Percentiles rank a stretch among this genome's conserved stretches.
phyloP scores from a whole-genome alignment of 169 alveolate species.

The Babesia ovis region DNA sequence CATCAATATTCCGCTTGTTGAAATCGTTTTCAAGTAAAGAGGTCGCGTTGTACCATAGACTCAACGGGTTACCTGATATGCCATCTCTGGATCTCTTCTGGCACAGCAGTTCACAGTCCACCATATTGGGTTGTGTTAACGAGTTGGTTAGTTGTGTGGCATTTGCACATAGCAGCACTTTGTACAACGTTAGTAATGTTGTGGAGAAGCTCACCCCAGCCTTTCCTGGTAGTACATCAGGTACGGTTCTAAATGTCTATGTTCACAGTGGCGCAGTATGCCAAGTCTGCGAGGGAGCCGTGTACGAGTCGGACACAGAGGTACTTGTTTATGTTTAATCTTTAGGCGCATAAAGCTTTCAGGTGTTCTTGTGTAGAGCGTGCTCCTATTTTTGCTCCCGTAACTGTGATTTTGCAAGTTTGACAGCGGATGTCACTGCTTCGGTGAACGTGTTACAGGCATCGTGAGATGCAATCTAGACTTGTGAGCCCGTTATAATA shows the following conservation, averaged over 20 bases:
- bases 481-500: background rate
- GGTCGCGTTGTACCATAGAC: constrained; percentile 42
- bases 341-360: background rate
- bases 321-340: background rate
- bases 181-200: constrained; percentile 47
- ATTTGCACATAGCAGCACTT: constrained; percentile 30
- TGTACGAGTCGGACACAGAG: constrained; percentile 46
- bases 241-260: background rate
- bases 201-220: constrained; percentile 41
- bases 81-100: constrained; percentile 23
- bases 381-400: constrained; percentile 20
- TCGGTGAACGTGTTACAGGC: background rate
- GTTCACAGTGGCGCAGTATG: constrained; percentile 27
- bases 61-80: constrained; percentile 25
- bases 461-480: background rate
- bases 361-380: constrained; percentile 9
- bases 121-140: constrained; percentile 51
- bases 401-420: constrained; percentile 2
- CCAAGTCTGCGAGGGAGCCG: constrained; percentile 36
- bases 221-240: background rate
- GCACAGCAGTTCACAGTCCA: constrained; percentile 18
- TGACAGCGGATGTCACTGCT: constrained; percentile 21
- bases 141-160: constrained; percentile 12
- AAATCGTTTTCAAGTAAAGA: constrained; percentile 41
- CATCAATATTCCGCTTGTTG: constrained; percentile 20